Percentiles rank a stretch among this genome's conserved stretches.
Evolutionary conservation across 306 rosid genomes (phyloP).

Genomic region (Medicago arabica): DNA sequence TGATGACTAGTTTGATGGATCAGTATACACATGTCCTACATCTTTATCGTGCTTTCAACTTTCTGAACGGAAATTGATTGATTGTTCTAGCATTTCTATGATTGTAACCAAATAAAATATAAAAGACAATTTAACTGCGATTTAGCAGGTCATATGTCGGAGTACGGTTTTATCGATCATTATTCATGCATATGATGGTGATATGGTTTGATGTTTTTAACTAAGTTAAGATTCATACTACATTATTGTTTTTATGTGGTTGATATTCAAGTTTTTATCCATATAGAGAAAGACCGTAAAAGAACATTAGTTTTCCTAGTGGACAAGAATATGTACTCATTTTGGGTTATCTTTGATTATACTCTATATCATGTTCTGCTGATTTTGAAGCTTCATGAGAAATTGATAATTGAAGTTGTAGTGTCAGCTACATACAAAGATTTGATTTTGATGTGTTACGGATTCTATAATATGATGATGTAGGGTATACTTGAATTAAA

Average conservation of each 20-base stretch:
- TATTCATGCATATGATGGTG: slow-evolving; percentile 30
- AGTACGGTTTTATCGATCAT: slow-evolving; percentile 41
- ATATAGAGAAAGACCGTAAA: not conserved
- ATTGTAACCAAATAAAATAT: slow-evolving; percentile 57
- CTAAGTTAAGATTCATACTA: slow-evolving; percentile 13
- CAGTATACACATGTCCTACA: slow-evolving; percentile 67
- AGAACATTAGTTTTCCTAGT: slow-evolving; percentile 11
- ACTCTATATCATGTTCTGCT: slow-evolving; percentile 34
- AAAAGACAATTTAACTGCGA: slow-evolving; percentile 59
- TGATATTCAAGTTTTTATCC: slow-evolving; percentile 37
- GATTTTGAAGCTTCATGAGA: slow-evolving; percentile 30
- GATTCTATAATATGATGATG: not conserved
- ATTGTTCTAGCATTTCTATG: slow-evolving; percentile 63
- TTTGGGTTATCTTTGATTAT: slow-evolving; percentile 36
- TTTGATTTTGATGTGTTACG: slow-evolving; percentile 31
- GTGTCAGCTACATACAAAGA: slow-evolving; percentile 30
- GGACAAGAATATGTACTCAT: slow-evolving; percentile 34
- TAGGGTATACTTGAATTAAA: not conserved
- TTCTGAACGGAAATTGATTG: slow-evolving; percentile 53
- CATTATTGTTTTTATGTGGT: slow-evolving; percentile 44
- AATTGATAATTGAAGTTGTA: slow-evolving; percentile 23
- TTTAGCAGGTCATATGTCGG: slow-evolving; percentile 58
- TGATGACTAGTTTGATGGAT: slow-evolving; percentile 68
- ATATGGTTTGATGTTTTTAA: slow-evolving; percentile 9
- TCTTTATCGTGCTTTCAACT: slow-evolving; percentile 57